Evolutionary conservation across 441 rosid genomes (phyloP).

Genomic region (Bocquillonia castaneifolia): DNA sequence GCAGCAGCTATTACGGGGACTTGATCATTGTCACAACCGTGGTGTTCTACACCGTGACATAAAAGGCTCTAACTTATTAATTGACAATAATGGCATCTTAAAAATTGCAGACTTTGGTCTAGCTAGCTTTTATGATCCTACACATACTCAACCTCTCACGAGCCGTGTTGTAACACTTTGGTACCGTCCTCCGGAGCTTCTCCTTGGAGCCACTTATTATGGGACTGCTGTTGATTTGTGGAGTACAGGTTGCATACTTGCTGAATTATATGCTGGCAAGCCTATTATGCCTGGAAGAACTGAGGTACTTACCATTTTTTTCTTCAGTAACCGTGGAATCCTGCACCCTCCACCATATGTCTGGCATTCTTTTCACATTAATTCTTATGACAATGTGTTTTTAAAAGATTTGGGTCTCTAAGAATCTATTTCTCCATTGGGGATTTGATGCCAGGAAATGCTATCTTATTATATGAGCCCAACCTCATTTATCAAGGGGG

Average conservation of each 20-base stretch:
- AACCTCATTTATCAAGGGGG: not conserved
- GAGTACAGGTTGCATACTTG: constrained; percentile 96
- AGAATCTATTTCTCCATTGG: too few species aligned
- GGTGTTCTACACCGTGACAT: constrained; percentile 91
- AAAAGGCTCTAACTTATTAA: constrained; percentile 89
- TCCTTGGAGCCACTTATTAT: constrained; percentile 87
- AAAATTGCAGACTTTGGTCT: constrained; percentile 96
- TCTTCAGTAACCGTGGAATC: not conserved
- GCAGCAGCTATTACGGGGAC: constrained; percentile 76
- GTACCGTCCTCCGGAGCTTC: constrained; percentile 96
- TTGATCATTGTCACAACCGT: constrained; percentile 88
- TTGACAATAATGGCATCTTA: constrained; percentile 78
- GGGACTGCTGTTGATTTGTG: constrained; percentile 89
- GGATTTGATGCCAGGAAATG: too few species aligned
- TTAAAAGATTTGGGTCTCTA: not conserved
- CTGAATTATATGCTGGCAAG: constrained; percentile 94
- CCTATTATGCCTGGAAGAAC: constrained; percentile 99
- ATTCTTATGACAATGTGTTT: not conserved
- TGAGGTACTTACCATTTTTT: constrained; percentile 46
- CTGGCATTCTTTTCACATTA: not conserved
- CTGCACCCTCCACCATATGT: not conserved
- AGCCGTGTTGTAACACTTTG: constrained; percentile 97
- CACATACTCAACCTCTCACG: constrained; percentile 64
- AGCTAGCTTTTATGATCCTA: constrained; percentile 77
- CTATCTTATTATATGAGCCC: too few species aligned